Percentiles rank a stretch among this genome's conserved stretches.
Conservation (phyloP, 306 rosid species). For the Cyamopsis tetragonoloba region DNA sequence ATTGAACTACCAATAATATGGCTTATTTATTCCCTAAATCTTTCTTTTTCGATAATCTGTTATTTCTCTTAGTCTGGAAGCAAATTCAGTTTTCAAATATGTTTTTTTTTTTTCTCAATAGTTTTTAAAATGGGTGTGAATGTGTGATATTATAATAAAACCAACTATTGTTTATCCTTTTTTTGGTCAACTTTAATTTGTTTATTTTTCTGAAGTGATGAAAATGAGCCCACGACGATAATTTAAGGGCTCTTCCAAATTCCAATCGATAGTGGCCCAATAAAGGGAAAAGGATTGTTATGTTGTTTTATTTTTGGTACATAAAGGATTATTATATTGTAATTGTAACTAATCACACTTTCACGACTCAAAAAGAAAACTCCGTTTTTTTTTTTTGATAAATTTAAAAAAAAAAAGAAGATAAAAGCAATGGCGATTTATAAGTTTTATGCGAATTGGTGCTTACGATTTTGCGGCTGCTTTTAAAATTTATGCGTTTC, state of each 20-base stretch:
- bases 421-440: neutral
- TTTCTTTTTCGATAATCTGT: too few relatives aligned
- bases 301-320: too few relatives aligned
- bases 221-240: neutral
- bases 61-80: too few relatives aligned
- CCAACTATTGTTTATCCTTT: neutral
- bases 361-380: neutral
- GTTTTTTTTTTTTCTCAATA: too few relatives aligned
- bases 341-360: neutral
- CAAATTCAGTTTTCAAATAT: too few relatives aligned
- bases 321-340: neutral
- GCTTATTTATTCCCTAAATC: too few relatives aligned
- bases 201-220: neutral
- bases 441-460: neutral
- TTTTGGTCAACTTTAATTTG: too few relatives aligned
- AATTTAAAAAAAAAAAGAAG: neutral
- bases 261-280: neutral
- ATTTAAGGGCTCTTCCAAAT: neutral
- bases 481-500: neutral
- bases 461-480: neutral
- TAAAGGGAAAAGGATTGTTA: neutral
- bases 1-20: too few relatives aligned
- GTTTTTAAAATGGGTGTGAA: neutral
- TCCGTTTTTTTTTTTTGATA: neutral
- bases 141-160: neutral